Conservation (phyloP, 208 protist genomes). For the Trypanosoma platydactyli region DNA sequence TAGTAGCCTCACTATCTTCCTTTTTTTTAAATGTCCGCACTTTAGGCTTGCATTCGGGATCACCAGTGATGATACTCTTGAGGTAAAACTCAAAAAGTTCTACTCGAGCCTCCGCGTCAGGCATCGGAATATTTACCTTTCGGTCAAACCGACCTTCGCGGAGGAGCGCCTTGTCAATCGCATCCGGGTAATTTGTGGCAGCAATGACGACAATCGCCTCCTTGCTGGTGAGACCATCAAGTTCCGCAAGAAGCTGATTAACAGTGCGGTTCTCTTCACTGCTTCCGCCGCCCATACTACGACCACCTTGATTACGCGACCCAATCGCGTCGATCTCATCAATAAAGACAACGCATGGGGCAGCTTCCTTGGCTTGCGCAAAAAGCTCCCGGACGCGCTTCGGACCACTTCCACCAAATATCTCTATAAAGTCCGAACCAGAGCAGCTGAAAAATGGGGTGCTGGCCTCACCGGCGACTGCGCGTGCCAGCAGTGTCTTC, state of each 20-base stretch:
- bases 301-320: slow-evolving; percentile 77
- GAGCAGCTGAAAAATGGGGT: slow-evolving; percentile 95
- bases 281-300: slow-evolving; percentile 84
- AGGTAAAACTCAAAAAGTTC: slow-evolving; percentile 93
- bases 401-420: slow-evolving; percentile 96
- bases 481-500: slow-evolving; percentile 97
- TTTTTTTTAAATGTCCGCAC: slow-evolving; percentile 67
- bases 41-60: slow-evolving; percentile 84
- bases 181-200: slow-evolving; percentile 97
- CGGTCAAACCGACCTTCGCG: slow-evolving; percentile 93
- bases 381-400: slow-evolving; percentile 97
- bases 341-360: slow-evolving; percentile 98
- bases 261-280: slow-evolving; percentile 95
- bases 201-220: slow-evolving; percentile 96
- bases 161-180: slow-evolving; percentile 93
- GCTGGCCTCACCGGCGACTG: slow-evolving; percentile 95
- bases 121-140: slow-evolving; percentile 93
- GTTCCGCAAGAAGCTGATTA: slow-evolving; percentile 96
- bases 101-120: slow-evolving; percentile 77
- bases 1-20: slow-evolving; percentile 31
- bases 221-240: slow-evolving; percentile 94
- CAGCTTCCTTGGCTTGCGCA: slow-evolving; percentile 91
- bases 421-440: slow-evolving; percentile 98
- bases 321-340: slow-evolving; percentile 99
- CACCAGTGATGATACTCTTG: slow-evolving; percentile 84